phyloP scores from a whole-genome alignment of 768 basidiomycete genomes.

The Lactarius sp. region DNA sequence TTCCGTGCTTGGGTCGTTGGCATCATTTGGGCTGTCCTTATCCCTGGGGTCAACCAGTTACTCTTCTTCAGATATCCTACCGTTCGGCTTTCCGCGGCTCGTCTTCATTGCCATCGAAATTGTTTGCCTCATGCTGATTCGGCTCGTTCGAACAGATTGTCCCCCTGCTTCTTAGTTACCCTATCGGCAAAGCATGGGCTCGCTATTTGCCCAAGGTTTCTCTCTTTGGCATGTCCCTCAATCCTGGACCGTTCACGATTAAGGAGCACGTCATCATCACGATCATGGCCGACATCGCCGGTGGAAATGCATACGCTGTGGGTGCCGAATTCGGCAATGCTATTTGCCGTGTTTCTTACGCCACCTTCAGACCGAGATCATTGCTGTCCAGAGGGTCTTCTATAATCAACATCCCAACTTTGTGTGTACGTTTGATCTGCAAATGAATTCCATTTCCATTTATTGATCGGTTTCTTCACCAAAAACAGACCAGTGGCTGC shows the following conservation, averaged over 20 bases:
- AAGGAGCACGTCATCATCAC: constrained; percentile 62
- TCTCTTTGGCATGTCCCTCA: constrained; percentile 48
- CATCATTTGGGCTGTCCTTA: too few species aligned
- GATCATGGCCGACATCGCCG: constrained; percentile 40
- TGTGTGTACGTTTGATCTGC: constrained; percentile 26
- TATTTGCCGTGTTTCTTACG: neutral
- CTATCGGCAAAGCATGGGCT: constrained; percentile 57
- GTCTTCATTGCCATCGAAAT: too few species aligned
- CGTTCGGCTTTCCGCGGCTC: too few species aligned
- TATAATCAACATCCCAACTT: constrained; percentile 39
- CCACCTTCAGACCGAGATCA: constrained; percentile 36
- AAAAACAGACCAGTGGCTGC: constrained; percentile 34
- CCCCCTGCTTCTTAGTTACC: constrained; percentile 52
- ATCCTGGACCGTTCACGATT: constrained; percentile 68
- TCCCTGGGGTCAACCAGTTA: too few species aligned
- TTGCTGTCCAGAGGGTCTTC: constrained; percentile 43
- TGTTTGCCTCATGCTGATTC: too few species aligned
- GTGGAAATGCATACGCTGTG: constrained; percentile 33
- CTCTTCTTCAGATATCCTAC: too few species aligned
- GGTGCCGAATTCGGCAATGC: neutral
- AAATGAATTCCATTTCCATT: neutral
- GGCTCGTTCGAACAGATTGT: neutral
- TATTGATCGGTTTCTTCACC: neutral
- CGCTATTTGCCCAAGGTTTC: constrained; percentile 47
- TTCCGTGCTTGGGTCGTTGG: too few species aligned